Base-by-base conservation (phyloP, 179 eudicot species). In the Silene vulgaris region DNA sequence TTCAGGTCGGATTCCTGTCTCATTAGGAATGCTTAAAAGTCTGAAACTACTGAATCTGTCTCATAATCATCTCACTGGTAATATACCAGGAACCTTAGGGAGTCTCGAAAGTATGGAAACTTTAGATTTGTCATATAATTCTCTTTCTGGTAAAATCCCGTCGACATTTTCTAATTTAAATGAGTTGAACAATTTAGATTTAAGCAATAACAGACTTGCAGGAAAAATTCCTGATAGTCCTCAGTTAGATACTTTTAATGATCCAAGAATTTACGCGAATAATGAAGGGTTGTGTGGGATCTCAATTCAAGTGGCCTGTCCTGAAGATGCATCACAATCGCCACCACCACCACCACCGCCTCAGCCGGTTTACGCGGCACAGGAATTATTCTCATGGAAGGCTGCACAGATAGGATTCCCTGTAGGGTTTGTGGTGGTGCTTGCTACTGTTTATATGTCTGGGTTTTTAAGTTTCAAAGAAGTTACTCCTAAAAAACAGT, bases 211-310 rank as follows among this genome's bases (percentile, higher is more conserved):
- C 78, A 74, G 69, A 76, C 87, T 85, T 9, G 52, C 35, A 20
- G 90, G 89, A 66, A 65, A 75, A 60, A 87, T 87, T 43, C 88
- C 88, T 4, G 76, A 57, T 9, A 86, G 92, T 20, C 77, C 82
- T 21, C 88, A 88, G 77, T 75, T 88, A 79, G 79, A 85, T 71
- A 84, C 80, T 30, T 73, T 84, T 80, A 79, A 81, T 71, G 86
- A 86, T 74, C 83, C 81, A 1, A 76, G 40, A 32, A 75, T 20
- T 20, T 88, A 76, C 77, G 85, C 83, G n/a, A 87, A 88, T 72
- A 88, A 88, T 69, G 82, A 77, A 65, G 88, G 89, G 17, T 48
- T 88, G 54, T 88, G 91, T 65, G 88, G 91, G 64, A n/a, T 56
- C 69, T 86, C 81, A 77, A 88, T 88, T 57, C 80, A 56, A 68